Conservation (phyloP, 345 rosid genomes). For the Schrenkiella parvula region DNA sequence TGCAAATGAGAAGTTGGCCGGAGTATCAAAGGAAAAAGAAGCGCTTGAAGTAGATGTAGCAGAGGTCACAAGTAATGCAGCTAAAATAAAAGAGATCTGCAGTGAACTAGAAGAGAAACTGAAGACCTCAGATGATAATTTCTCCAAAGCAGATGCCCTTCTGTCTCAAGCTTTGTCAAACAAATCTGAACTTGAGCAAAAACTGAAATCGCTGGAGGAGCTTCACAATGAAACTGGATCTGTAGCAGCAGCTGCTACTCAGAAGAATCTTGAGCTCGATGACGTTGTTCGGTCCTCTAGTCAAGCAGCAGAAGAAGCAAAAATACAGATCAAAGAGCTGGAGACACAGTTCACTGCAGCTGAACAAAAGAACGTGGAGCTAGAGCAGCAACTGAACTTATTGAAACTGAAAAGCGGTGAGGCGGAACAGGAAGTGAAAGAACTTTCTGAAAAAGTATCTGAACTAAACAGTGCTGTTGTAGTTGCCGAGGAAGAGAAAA, state of each 20-base stretch:
- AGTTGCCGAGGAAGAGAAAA: conserved; percentile 61
- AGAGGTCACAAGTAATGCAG: conserved; percentile 45
- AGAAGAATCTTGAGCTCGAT: conserved; percentile 73
- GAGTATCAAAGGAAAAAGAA: conserved; percentile 62
- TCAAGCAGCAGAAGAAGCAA: conserved; percentile 64
- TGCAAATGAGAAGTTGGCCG: conserved; percentile 57
- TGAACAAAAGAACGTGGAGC: conserved; percentile 72
- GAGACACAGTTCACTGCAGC: conserved; percentile 55
- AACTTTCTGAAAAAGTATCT: conserved; percentile 49
- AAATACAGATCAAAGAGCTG: conserved; percentile 59
- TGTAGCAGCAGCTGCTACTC: conserved; percentile 61
- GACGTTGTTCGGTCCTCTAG: conserved; percentile 50
- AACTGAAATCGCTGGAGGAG: conserved; percentile 67
- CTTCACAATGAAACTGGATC: conserved; percentile 54
- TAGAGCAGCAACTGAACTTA: conserved; percentile 61
- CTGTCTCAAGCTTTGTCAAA: conserved; percentile 65
- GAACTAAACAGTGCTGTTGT: conserved; percentile 47
- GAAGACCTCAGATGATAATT: conserved; percentile 64
- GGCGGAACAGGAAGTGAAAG: conserved; percentile 54
- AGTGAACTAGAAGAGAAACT: conserved; percentile 59
- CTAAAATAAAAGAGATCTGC: conserved; percentile 42
- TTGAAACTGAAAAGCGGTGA: conserved; percentile 49
- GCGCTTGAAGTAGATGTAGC: conserved; percentile 48
- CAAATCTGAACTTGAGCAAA: conserved; percentile 69
- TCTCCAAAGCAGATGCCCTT: conserved; percentile 57